phyloP scores from a whole-genome alignment of 2,329 filamentous ascomycete species.

The Tolypocladium sp. region DNA sequence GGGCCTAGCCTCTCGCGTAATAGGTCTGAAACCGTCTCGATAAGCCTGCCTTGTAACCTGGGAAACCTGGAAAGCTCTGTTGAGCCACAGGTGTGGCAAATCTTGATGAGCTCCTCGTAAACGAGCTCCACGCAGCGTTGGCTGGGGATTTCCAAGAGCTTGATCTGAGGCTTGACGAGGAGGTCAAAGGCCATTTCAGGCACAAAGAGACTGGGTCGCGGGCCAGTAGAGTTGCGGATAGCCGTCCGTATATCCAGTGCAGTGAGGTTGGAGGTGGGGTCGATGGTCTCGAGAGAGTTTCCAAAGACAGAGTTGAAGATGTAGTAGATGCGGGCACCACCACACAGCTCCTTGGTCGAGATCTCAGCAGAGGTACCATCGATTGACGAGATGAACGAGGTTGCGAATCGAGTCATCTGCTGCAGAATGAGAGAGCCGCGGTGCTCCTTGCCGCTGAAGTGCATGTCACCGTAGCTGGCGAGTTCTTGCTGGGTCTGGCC shows the following conservation, averaged over 20 bases:
- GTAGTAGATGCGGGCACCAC: slow-evolving; percentile 93
- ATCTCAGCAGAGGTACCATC: slow-evolving; percentile 98
- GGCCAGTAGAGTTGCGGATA: slow-evolving; percentile 95
- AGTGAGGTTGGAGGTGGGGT: slow-evolving; percentile 90
- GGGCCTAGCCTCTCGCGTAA: slow-evolving; percentile 87
- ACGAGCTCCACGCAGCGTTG: slow-evolving; percentile 96
- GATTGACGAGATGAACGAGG: slow-evolving; percentile 96
- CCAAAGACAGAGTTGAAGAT: slow-evolving; percentile 99
- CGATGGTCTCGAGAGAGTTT: slow-evolving; percentile 90
- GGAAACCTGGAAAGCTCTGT: slow-evolving; percentile 89
- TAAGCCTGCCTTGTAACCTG: slow-evolving; percentile 88
- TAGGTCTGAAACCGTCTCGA: slow-evolving; percentile 95
- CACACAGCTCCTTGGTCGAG: slow-evolving; percentile 94
- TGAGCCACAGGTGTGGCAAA: slow-evolving; percentile 96
- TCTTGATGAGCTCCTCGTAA: slow-evolving; percentile 98
- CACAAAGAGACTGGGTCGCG: slow-evolving; percentile 90
- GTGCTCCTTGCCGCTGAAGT: slow-evolving; percentile 96
- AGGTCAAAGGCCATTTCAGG: slow-evolving; percentile 97
- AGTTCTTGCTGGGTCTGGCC: slow-evolving; percentile 99
- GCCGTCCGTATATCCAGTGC: slow-evolving; percentile 92
- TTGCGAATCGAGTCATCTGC: slow-evolving; percentile 96
- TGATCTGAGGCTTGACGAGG: slow-evolving; percentile 96
- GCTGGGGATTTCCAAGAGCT: slow-evolving; percentile 86
- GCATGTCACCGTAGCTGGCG: slow-evolving; percentile 94
- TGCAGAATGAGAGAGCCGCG: slow-evolving; percentile 90